phyloP scores from a whole-genome alignment of 768 basidiomycete species.

The Tricholoma sp. region DNA sequence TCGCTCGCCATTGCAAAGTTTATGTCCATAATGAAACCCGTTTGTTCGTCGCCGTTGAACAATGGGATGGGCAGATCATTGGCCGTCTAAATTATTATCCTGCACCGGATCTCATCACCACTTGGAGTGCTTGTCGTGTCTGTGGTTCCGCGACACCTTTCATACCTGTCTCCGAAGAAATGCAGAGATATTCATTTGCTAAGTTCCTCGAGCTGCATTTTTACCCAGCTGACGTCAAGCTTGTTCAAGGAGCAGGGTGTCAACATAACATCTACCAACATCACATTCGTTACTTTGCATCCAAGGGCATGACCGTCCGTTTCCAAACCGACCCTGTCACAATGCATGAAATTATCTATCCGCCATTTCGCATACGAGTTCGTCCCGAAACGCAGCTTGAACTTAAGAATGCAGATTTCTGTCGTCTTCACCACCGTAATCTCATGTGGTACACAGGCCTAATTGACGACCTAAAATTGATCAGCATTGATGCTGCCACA shows the following conservation, averaged over 20 bases:
- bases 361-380: conserved; percentile 81
- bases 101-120: conserved; percentile 75
- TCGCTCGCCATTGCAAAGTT: conserved; percentile 82
- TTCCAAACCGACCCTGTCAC: conserved; percentile 83
- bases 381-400: conserved; percentile 83
- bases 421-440: conserved; percentile 67
- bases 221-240: conserved; percentile 82
- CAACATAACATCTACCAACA: conserved; percentile 92
- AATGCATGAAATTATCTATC: conserved; percentile 84
- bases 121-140: conserved; percentile 84
- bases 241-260: conserved; percentile 86
- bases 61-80: conserved; percentile 77
- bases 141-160: conserved; percentile 80
- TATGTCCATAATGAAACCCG: conserved; percentile 86
- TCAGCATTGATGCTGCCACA: conserved; percentile 73
- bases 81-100: conserved; percentile 47
- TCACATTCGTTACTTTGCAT: conserved; percentile 88
- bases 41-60: conserved; percentile 81
- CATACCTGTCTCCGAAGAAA: conserved; percentile 85
- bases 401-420: conserved; percentile 90
- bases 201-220: conserved; percentile 96
- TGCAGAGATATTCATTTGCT: conserved; percentile 90
- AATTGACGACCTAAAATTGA: conserved; percentile 70
- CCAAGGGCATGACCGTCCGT: conserved; percentile 77
- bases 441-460: conserved; percentile 69